These are phyloP conservation scores for Talaromyces sp. DNA, from an alignment of 2,329 filamentous ascomycete species.

Conservation along the genomic window DNA sequence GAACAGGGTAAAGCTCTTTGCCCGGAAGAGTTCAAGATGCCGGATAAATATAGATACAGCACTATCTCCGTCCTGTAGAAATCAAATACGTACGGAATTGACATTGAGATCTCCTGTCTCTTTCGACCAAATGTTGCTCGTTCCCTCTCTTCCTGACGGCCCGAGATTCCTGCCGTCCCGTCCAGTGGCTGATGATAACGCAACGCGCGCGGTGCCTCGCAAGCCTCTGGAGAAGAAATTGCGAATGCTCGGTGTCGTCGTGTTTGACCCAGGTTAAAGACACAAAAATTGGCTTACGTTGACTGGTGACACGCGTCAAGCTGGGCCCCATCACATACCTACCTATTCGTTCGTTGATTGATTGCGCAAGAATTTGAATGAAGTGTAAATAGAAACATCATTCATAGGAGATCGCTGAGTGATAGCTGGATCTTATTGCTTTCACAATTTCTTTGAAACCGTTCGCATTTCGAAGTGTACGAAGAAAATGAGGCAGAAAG, in stretches of 20 bases:
- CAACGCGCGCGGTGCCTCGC: not conserved
- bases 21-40: not conserved
- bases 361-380: not conserved
- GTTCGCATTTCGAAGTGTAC: not conserved
- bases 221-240: not conserved
- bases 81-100: not conserved
- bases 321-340: not conserved
- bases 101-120: not conserved
- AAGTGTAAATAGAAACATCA: not conserved
- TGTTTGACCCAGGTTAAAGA: not conserved
- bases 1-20: not conserved
- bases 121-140: not conserved
- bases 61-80: not conserved
- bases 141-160: not conserved
- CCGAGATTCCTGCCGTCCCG: not conserved
- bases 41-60: not conserved
- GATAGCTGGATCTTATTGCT: not conserved
- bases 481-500: not conserved
- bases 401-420: not conserved
- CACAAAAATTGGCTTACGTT: not conserved
- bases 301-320: not conserved
- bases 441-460: not conserved
- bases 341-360: not conserved
- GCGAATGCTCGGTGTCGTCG: not conserved
- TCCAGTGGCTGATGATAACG: not conserved